phyloP scores from a whole-genome alignment of 495 filamentous ascomycete genomes.

The Recurvomyces mirabilis region DNA sequence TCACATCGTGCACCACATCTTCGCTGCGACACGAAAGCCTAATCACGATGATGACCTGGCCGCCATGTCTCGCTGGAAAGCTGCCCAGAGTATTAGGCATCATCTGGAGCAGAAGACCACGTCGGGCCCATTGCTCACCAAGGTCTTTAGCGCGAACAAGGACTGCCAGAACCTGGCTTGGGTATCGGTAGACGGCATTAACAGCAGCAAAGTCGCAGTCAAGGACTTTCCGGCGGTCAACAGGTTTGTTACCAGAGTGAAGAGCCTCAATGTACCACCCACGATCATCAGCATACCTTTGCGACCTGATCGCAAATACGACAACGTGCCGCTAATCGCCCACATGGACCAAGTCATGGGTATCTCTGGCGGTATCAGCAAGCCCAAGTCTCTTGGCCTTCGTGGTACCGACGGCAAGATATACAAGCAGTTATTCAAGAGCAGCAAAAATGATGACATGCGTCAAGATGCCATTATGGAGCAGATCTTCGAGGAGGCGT shows the following conservation, averaged over 20 bases:
- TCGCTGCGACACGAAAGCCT: constrained; percentile 59
- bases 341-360: constrained; percentile 60
- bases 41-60: constrained; percentile 56
- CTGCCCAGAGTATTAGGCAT: constrained; percentile 55
- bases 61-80: constrained; percentile 57
- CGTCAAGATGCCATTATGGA: constrained; percentile 99
- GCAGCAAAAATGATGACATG: constrained; percentile 88
- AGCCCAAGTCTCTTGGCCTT: constrained; percentile 81
- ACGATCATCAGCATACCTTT: constrained; percentile 80
- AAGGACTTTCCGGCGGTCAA: constrained; percentile 48
- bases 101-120: constrained; percentile 42
- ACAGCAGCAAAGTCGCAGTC: constrained; percentile 50
- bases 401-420: constrained; percentile 60
- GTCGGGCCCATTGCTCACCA: constrained; percentile 44
- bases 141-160: constrained; percentile 60
- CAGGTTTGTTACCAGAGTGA: constrained; percentile 45
- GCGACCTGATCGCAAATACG: constrained; percentile 63
- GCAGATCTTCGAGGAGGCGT: constrained; percentile 95
- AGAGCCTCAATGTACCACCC: constrained; percentile 64
- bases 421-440: constrained; percentile 88
- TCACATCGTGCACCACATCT: constrained; percentile 93
- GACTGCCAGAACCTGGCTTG: constrained; percentile 60
- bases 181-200: constrained; percentile 7
- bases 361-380: constrained; percentile 81
- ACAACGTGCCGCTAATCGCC: constrained; percentile 54